Conservation (phyloP, 768 basidiomycete species). For the Serendipita indica region DNA sequence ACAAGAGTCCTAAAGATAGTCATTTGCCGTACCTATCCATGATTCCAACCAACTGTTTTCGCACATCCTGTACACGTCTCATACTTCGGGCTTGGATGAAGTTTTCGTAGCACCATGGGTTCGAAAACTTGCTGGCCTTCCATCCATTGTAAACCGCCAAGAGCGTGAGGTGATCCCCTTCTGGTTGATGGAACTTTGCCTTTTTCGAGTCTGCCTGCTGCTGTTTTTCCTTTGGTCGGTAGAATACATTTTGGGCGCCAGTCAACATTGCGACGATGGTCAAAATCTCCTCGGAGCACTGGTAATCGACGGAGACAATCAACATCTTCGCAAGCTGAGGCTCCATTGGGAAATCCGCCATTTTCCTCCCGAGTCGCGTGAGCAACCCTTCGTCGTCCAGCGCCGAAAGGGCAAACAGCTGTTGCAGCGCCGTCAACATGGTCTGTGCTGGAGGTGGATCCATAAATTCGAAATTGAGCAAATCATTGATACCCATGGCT, state of each 20-base stretch:
- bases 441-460: slow-evolving; percentile 95
- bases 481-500: slow-evolving; percentile 97
- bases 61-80: slow-evolving; percentile 91
- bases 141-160: slow-evolving; percentile 96
- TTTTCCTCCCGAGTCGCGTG: slow-evolving; percentile 89
- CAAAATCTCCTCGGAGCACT: slow-evolving; percentile 95
- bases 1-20: slow-evolving; percentile 7
- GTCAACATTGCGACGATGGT: slow-evolving; percentile 97
- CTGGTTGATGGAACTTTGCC: slow-evolving; percentile 98
- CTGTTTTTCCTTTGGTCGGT: slow-evolving; percentile 99
- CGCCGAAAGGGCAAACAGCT: slow-evolving; percentile 87
- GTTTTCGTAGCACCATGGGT: slow-evolving; percentile 99
- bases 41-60: slow-evolving; percentile 94
- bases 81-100: slow-evolving; percentile 97
- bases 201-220: slow-evolving; percentile 99
- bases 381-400: slow-evolving; percentile 92
- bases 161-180: slow-evolving; percentile 87
- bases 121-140: slow-evolving; percentile 91
- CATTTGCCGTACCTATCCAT: slow-evolving; percentile 72
- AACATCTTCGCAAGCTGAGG: slow-evolving; percentile 94
- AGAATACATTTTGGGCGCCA: slow-evolving; percentile 81
- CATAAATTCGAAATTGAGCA: slow-evolving; percentile 98
- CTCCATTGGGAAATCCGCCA: slow-evolving; percentile 99
- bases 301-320: slow-evolving; percentile 91
- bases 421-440: slow-evolving; percentile 90